Base-by-base conservation (phyloP, 2,329 filamentous ascomycete species). In the Colletotrichum acutatum region DNA sequence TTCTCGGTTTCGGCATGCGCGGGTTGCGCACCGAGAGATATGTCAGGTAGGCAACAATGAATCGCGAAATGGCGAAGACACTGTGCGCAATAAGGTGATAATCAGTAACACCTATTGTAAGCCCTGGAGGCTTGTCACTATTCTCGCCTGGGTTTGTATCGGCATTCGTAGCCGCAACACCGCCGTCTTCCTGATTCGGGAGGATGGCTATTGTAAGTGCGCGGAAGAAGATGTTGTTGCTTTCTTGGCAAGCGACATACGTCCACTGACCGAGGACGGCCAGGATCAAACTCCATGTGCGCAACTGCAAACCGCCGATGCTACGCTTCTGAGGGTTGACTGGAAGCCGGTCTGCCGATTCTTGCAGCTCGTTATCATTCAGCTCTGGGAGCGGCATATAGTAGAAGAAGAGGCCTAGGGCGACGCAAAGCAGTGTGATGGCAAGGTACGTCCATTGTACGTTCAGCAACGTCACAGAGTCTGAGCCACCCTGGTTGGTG, bases 401-500 rank as follows among this genome's bases (percentile, higher is more conserved):
- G 78, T 90, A 92, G 79, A 93, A 92, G 78, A 92, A 90, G 4
- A 92, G 83, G 0, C 91, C 93, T 3, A 97, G 86, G 3, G 89
- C 84, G 65, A 92, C 93, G 71, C 93, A 94, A 68, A 95, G 91
- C 28, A 93, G 85, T 0, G 93, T 94, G 74, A 96, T 92, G 68
- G 91, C 92, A n/a, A 97, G 88, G 77, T 97, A 97, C 0, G 94
- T 93, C 92, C 93, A 97, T 81, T 97, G 94, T 1, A 96, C 93
- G 74, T 93, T 91, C 74, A 93, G 88, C 3, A 97, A 86, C 1
- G 88, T 89, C 34, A 86, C 81, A 2, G 86, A 78, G 54, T 69
- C 54, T 14, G 70, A 54, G 24, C 74, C 71, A 12, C 75, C 75
- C 19, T 78, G 71, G 24, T 77, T 78, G 42, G 87, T 84, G 9